Percentiles rank a stretch among this genome's conserved stretches.
phyloP scores from a whole-genome alignment of 495 filamentous ascomycete species.

The Aspergillus biplanus region DNA sequence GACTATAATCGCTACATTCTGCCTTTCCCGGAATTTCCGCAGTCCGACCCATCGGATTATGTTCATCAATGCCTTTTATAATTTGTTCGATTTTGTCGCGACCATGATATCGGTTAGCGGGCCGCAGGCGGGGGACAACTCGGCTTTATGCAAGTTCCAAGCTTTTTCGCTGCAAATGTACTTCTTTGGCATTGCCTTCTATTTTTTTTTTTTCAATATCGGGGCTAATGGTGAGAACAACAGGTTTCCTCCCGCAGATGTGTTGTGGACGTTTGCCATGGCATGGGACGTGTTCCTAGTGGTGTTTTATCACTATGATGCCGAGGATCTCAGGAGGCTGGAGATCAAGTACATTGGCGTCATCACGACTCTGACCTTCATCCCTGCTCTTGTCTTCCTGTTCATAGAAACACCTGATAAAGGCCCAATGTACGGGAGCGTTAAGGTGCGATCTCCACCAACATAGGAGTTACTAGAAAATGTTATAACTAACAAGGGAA shows the following conservation, averaged over 20 bases:
- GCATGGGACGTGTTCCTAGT: conserved; percentile 49
- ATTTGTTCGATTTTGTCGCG: conserved; percentile 47
- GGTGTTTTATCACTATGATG: conserved; percentile 47
- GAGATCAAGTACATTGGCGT: conserved; percentile 45
- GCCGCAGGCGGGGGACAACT: conserved; percentile 38
- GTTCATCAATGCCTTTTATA: conserved; percentile 51
- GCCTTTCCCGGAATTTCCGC: conserved; percentile 42
- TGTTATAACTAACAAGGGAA: neutral
- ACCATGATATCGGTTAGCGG: conserved; percentile 51
- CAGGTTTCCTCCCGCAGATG: conserved; percentile 55
- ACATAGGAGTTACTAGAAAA: neutral
- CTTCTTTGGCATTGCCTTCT: conserved; percentile 6
- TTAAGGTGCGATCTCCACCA: conserved; percentile 37
- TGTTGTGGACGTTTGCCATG: conserved; percentile 54
- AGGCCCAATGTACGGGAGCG: conserved; percentile 49
- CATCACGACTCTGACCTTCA: conserved; percentile 42
- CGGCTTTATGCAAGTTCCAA: conserved; percentile 51
- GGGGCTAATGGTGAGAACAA: neutral
- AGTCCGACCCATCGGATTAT: conserved; percentile 54
- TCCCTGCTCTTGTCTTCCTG: conserved; percentile 47
- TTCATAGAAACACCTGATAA: conserved; percentile 42
- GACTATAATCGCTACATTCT: conserved; percentile 45
- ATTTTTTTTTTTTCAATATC: neutral
- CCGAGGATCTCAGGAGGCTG: conserved; percentile 39
- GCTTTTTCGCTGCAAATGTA: conserved; percentile 54